Evolutionary conservation across 1,284 basidiomycete genomes (phyloP).

Genomic region (Rhodotorula mucilaginosa): DNA sequence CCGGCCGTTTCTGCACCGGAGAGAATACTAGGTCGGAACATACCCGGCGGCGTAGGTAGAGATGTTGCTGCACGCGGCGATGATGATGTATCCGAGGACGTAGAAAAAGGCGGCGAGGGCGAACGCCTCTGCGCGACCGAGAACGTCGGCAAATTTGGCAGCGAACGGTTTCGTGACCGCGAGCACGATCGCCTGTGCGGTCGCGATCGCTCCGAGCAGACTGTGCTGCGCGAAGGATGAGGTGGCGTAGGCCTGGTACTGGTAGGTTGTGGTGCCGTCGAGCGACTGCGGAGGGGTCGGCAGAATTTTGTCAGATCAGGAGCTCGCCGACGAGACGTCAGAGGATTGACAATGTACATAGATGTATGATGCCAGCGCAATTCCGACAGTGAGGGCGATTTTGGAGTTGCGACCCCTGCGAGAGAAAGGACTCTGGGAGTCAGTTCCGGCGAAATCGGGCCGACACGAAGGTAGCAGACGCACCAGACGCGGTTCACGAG

Average conservation of each 20-base stretch:
- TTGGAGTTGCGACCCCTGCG: conserved; percentile 37
- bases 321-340: not conserved
- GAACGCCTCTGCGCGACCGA: conserved; percentile 59
- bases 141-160: conserved; percentile 72
- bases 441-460: conserved; percentile 1
- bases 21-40: not conserved
- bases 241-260: conserved; percentile 55
- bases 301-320: not conserved
- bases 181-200: conserved; percentile 52
- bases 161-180: conserved; percentile 73
- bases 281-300: conserved; percentile 2
- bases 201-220: conserved; percentile 31
- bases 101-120: conserved; percentile 57
- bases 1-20: accelerated
- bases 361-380: conserved; percentile 69
- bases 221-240: conserved; percentile 26
- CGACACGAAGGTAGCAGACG: not conserved
- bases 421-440: not conserved
- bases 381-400: conserved; percentile 29
- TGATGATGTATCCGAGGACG: conserved; percentile 60
- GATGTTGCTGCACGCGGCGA: conserved; percentile 59
- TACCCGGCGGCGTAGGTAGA: conserved; percentile 11
- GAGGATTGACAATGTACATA: conserved; percentile 51
- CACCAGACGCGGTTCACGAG: conserved; percentile 33
- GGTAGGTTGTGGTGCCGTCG: conserved; percentile 58